Evolutionary conservation across 106 monocot species (phyloP).

Genomic region (Dioscorea alata): DNA sequence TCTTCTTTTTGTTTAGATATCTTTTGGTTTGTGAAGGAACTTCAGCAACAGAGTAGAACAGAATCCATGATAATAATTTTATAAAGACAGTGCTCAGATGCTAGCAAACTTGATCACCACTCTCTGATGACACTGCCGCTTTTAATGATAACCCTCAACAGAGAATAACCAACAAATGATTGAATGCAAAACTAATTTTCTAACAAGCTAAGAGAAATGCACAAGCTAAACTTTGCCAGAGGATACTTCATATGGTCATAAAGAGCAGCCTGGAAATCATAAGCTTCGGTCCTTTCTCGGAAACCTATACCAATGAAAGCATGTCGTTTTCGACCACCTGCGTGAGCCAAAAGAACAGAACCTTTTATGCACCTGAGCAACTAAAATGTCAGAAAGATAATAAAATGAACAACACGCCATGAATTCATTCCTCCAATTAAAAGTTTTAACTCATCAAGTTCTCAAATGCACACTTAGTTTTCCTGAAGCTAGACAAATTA

Average conservation of each 20-base stretch:
- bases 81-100: too few species aligned
- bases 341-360: conserved; percentile 4
- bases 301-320: conserved; percentile 99
- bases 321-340: conserved; percentile 90
- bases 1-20: conserved; percentile 92
- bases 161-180: neutral
- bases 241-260: conserved; percentile 99
- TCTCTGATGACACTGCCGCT: too few species aligned
- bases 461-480: too few species aligned
- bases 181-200: neutral
- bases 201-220: neutral
- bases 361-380: neutral
- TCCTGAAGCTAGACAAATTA: too few species aligned
- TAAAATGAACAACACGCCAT: too few species aligned
- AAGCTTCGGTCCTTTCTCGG: conserved; percentile 88
- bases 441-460: too few species aligned
- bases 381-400: too few species aligned
- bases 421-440: too few species aligned
- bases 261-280: conserved; percentile 97
- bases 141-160: neutral
- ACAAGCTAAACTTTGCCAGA: conserved; percentile 9
- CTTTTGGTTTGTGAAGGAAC: conserved; percentile 54
- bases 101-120: too few species aligned
- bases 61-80: neutral
- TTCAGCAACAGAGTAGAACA: neutral